Conservation (phyloP, 441 rosid genomes). For the Corymbia citriodora region DNA sequence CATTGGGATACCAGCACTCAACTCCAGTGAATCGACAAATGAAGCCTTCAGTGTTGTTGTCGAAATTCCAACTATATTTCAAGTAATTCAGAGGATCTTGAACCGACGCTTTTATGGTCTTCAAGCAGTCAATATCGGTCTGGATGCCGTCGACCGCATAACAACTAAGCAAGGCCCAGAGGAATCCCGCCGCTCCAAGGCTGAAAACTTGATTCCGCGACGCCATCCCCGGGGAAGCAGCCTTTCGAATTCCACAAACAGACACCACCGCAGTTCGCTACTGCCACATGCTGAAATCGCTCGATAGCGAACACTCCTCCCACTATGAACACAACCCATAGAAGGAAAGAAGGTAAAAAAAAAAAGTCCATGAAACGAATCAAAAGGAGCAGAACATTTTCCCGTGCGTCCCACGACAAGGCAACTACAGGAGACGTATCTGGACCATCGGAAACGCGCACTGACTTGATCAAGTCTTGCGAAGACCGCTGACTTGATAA, state of each 20-base stretch:
- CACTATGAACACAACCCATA: not conserved
- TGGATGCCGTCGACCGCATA: slow-evolving; percentile 21
- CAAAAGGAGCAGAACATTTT: not conserved
- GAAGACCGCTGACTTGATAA: too few relatives aligned
- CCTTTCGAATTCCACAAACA: not conserved
- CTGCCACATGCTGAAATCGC: not conserved
- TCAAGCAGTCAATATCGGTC: slow-evolving; percentile 37
- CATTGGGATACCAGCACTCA: slow-evolving; percentile 84
- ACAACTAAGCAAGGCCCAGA: slow-evolving; percentile 23
- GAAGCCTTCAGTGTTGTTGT: slow-evolving; percentile 42
- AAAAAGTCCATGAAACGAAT: not conserved
- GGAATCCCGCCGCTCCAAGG: slow-evolving; percentile 5
- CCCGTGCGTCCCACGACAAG: too few relatives aligned
- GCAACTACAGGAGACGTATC: not conserved
- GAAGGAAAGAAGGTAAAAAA: too few relatives aligned
- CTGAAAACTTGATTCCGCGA: slow-evolving; percentile 4
- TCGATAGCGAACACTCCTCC: not conserved
- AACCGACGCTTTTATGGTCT: slow-evolving; percentile 13
- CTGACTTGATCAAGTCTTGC: not conserved
- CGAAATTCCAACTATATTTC: slow-evolving; percentile 53
- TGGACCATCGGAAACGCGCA: not conserved
- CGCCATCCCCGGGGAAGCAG: slow-evolving; percentile 15
- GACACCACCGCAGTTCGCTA: not conserved
- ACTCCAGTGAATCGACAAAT: slow-evolving; percentile 65
- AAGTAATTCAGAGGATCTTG: slow-evolving; percentile 39